Evolutionary conservation across 2,329 filamentous ascomycete genomes (phyloP), one percentile per base, ranked within the genome.

Genomic region (Fusarium proliferatum): DNA sequence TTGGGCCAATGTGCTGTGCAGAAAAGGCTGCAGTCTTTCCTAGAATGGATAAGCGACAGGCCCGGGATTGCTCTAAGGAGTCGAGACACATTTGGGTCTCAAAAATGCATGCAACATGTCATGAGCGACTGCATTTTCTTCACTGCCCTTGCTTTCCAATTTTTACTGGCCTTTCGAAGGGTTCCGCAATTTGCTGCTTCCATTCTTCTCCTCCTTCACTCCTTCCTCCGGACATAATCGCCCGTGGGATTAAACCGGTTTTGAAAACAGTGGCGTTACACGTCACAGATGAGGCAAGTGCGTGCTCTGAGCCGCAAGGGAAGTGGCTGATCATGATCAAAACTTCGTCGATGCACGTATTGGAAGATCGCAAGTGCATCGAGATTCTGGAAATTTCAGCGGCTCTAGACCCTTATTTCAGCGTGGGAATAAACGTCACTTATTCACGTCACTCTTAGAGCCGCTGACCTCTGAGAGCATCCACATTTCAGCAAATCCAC

Each of bases 401-500:
- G 41, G 21, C 36, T 23, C 45, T 64, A 26, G 52, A 39, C 49
- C 49, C 71, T 67, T 43, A 48, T 38, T 61, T 55, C 58, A 60
- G 39, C 59, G 62, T 73, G 49, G 43, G 38, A 48, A 45, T 19
- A 57, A 71, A 74, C 71, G 71, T 73, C 71, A 73, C 70, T 49
- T 53, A 36, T 51, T 23, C 65, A 56, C 61, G 65, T 69, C 67
- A 69, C 65, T 59, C 33, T 26, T 16, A 30, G 48, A 64, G 65
- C 36, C 49, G 59, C 30, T 23, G 30, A 34, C 70, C 70, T 71
- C 53, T 71, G 28, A 64, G 36, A 71, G 55, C 67, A 33, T 64
- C 71, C 71, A 71, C 71, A 73, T 62, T 67, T 73, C 67, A 63
- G 53, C 67, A 71, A 74, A 59, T 59, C 71, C 71, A 74, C 71